Evolutionary conservation across 2,329 filamentous ascomycete genomes (phyloP).

Genomic region (Phoma sp.): DNA sequence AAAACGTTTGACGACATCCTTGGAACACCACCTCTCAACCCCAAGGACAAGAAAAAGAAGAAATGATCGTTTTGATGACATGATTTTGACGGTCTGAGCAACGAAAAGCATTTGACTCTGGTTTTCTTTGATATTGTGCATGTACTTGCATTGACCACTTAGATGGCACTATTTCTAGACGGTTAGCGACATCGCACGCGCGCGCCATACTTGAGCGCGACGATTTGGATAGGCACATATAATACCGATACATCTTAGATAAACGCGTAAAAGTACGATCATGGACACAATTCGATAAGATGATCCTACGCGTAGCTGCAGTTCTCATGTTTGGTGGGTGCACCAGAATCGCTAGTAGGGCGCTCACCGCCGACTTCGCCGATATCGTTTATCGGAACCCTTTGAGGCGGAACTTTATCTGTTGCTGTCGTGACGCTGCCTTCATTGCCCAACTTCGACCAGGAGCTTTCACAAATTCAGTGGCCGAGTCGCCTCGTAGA

Average conservation of each 20-base stretch:
- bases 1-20: constrained; percentile 59
- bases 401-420: neutral
- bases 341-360: constrained; percentile 1
- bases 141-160: constrained; percentile 2
- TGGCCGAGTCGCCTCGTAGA: neutral
- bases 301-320: neutral
- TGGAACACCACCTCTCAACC: constrained; percentile 30
- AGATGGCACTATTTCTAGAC: constrained; percentile 4
- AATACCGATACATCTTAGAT: constrained; percentile 8
- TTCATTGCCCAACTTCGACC: neutral
- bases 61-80: constrained; percentile 22
- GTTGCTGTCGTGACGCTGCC: neutral
- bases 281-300: neutral
- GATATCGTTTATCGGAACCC: neutral
- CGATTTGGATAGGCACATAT: constrained; percentile 1
- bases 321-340: neutral
- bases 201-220: constrained; percentile 1
- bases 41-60: constrained; percentile 40
- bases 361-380: constrained; percentile 14
- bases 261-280: neutral
- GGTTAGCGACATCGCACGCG: constrained; percentile 11
- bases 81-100: neutral
- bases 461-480: neutral
- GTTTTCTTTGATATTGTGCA: neutral
- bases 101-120: constrained; percentile 5